Evolutionary conservation across 257 asterid species (phyloP).

Genomic region (Paulownia fortunei): DNA sequence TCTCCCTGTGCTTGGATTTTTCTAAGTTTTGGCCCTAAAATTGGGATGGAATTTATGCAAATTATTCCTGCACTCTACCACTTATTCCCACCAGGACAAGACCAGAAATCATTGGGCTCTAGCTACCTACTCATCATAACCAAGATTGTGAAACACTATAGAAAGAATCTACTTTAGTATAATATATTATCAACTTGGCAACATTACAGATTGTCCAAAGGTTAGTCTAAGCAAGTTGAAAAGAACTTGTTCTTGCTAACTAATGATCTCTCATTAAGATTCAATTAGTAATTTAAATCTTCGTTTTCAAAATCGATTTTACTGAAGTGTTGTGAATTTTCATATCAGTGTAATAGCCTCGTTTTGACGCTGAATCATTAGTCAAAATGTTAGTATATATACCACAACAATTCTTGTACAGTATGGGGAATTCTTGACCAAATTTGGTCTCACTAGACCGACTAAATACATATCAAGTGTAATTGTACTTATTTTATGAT

Average conservation of each 20-base stretch:
- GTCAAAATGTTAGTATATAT: too few relatives aligned
- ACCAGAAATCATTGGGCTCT: not conserved
- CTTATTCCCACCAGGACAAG: constrained; percentile 15
- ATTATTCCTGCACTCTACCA: constrained; percentile 21
- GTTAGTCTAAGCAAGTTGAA: not conserved
- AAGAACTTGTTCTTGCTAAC: not conserved
- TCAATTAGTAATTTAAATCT: not conserved
- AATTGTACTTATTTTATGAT: too few relatives aligned
- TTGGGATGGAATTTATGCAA: not conserved
- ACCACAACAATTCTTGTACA: not conserved
- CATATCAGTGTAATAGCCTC: not conserved
- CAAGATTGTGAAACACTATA: not conserved
- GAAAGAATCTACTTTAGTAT: not conserved
- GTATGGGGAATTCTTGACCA: too few relatives aligned
- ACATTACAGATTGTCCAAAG: not conserved
- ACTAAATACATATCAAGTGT: too few relatives aligned
- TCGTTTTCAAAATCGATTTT: not conserved
- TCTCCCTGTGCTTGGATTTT: not conserved
- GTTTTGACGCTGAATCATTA: not conserved
- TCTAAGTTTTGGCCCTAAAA: not conserved
- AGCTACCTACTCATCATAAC: not conserved
- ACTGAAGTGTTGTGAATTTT: too few relatives aligned
- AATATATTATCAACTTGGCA: constrained; percentile 1
- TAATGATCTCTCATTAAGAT: not conserved
- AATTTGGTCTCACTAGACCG: too few relatives aligned